phyloP scores from a whole-genome alignment of 441 rosid species.

The Daphne laureola region DNA sequence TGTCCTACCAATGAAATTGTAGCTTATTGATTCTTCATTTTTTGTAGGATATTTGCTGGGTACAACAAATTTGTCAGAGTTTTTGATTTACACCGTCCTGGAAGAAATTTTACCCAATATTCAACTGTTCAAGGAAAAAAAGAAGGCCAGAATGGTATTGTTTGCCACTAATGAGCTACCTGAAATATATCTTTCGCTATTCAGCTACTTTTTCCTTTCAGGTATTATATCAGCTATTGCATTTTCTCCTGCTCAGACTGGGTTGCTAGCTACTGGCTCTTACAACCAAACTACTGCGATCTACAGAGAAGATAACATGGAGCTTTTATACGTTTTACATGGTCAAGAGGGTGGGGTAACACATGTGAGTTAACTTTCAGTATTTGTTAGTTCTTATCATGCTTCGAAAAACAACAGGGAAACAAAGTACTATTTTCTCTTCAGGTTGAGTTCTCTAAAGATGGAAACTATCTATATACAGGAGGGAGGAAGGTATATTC shows the following conservation, averaged over 20 bases:
- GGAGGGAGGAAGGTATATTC: conserved; percentile 83
- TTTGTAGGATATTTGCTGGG: conserved; percentile 75
- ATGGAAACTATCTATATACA: conserved; percentile 83
- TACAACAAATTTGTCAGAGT: conserved; percentile 80
- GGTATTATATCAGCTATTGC: conserved; percentile 86
- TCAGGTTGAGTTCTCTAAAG: conserved; percentile 91
- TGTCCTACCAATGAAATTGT: conserved; percentile 4
- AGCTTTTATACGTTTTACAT: conserved; percentile 77
- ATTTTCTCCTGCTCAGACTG: conserved; percentile 69
- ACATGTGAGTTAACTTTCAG: conserved; percentile 51
- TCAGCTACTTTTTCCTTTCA: conserved; percentile 21
- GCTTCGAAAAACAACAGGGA: conserved; percentile 11
- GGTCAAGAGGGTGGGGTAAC: conserved; percentile 97
- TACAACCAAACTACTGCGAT: conserved; percentile 78
- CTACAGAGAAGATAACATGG: conserved; percentile 93
- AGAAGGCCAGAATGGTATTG: conserved; percentile 83
- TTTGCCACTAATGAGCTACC: conserved; percentile 8
- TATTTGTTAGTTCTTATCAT: conserved; percentile 11
- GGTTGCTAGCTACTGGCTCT: conserved; percentile 90
- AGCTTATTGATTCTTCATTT: conserved; percentile 16
- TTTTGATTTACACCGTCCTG: conserved; percentile 92
- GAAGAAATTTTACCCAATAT: conserved; percentile 72
- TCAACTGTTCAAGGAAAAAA: conserved; percentile 74
- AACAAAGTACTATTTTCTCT: conserved; percentile 12
- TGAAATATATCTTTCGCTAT: conserved; percentile 2